Conservation (phyloP, 495 filamentous ascomycete genomes). For the Saxophila tyrrhenica region DNA sequence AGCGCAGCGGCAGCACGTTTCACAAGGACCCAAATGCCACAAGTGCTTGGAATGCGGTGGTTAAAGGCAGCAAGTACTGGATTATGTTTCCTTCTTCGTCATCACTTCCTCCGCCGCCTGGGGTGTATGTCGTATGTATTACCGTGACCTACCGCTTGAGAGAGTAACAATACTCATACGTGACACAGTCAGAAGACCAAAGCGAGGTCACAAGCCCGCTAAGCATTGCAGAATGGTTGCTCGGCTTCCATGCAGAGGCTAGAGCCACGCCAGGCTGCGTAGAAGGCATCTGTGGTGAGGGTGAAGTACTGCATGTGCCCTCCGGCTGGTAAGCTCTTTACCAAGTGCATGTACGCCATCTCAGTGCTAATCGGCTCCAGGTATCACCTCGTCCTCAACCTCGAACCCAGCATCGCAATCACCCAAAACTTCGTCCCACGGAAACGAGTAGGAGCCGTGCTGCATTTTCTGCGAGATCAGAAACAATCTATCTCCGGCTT, state of each 20-base stretch:
- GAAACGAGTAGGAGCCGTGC: constrained; percentile 57
- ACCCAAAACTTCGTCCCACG: constrained; percentile 94
- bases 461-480: constrained; percentile 76
- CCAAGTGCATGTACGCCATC: not conserved
- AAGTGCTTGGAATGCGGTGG: constrained; percentile 92
- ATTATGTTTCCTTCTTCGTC: constrained; percentile 76
- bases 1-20: constrained; percentile 85
- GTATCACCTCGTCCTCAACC: constrained; percentile 91
- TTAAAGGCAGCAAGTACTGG: constrained; percentile 93
- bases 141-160: not conserved
- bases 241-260: constrained; percentile 84
- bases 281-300: constrained; percentile 77
- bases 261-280: constrained; percentile 63
- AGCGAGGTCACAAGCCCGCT: constrained; percentile 91
- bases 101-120: constrained; percentile 58
- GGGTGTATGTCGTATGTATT: constrained; percentile 56
- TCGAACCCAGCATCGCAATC: constrained; percentile 71
- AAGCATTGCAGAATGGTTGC: constrained; percentile 91
- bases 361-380: not conserved
- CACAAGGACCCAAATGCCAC: constrained; percentile 76
- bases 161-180: not conserved
- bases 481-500: constrained; percentile 82
- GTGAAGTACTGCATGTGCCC: constrained; percentile 89
- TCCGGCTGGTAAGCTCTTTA: constrained; percentile 51
- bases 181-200: constrained; percentile 55